A percentile compares a stretch with the other conserved stretches of the same genome.
Evolutionary conservation across 306 rosid genomes (phyloP).

Genomic region (Neltuma alba): DNA sequence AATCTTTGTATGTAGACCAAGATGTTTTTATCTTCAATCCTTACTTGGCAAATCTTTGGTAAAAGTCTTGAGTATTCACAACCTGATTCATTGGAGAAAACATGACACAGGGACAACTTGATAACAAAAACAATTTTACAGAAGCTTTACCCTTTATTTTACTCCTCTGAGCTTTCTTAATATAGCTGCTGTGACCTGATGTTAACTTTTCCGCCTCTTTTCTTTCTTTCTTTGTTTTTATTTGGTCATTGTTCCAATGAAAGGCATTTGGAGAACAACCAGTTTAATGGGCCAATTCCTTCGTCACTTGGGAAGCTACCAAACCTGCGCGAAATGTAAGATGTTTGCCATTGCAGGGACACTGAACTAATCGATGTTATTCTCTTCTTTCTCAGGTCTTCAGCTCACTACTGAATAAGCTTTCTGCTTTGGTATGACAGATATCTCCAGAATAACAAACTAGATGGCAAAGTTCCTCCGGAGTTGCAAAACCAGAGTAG

Average conservation of each 20-base stretch:
- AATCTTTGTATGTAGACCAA: constrained; percentile 62
- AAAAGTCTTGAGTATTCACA: background rate
- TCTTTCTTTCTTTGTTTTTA: background rate
- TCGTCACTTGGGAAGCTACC: constrained; percentile 53
- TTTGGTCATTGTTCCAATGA: constrained; percentile 17
- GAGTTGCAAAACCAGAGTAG: constrained; percentile 31
- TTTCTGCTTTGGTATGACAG: constrained; percentile 34
- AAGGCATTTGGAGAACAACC: constrained; percentile 88
- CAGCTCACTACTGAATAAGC: background rate
- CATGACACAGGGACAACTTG: background rate
- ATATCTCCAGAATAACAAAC: constrained; percentile 47
- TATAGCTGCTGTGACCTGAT: constrained; percentile 12
- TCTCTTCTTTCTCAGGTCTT: background rate
- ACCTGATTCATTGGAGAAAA: background rate
- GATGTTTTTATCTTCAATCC: constrained; percentile 14
- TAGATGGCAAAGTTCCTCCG: constrained; percentile 35
- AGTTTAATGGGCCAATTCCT: constrained; percentile 70
- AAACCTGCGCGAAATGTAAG: constrained; percentile 71
- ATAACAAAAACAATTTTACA: background rate
- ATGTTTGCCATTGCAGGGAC: constrained; percentile 16
- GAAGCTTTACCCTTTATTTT: background rate
- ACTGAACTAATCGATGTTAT: background rate
- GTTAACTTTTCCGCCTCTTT: constrained; percentile 1
- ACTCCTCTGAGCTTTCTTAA: constrained; percentile 17
- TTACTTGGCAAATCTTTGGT: background rate